Evolutionary conservation across 2,329 filamentous ascomycete species (phyloP).

Genomic region (Bimuria novae-zelandiae): DNA sequence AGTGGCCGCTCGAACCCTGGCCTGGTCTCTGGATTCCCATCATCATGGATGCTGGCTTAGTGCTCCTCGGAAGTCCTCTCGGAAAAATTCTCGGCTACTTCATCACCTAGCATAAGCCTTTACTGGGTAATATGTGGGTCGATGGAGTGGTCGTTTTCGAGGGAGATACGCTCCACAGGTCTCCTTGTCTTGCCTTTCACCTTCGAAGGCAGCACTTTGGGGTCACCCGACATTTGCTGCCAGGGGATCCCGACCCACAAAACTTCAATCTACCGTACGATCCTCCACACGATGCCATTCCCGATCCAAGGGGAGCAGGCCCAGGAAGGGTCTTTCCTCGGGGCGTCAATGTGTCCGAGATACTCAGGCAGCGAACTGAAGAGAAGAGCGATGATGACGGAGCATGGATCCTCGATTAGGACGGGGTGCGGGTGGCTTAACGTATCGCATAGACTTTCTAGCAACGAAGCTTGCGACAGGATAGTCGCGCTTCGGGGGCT

Average conservation of each 20-base stretch:
- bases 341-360: too few species aligned
- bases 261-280: background rate
- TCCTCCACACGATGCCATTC: background rate
- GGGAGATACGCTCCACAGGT: background rate
- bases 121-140: slow-evolving; percentile 2
- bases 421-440: too few species aligned
- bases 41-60: background rate
- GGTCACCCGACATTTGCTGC: background rate
- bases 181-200: slow-evolving; percentile 6
- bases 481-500: too few species aligned
- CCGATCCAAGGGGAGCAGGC: background rate
- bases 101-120: background rate
- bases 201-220: background rate
- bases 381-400: too few species aligned
- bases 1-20: background rate
- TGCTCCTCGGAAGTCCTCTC: slow-evolving; percentile 3
- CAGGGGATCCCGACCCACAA: background rate
- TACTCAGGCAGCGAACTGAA: too few species aligned
- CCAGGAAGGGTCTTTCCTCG: too few species aligned
- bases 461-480: too few species aligned
- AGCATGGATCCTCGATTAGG: too few species aligned
- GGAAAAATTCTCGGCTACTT: slow-evolving; percentile 6
- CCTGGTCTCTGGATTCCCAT: slow-evolving; percentile 1
- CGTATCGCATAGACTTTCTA: too few species aligned
- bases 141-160: slow-evolving; percentile 1